Evolutionary conservation across 257 asterid genomes (phyloP), one percentile per base, ranked within the genome.

Genomic region (Fraxinus anomala): DNA sequence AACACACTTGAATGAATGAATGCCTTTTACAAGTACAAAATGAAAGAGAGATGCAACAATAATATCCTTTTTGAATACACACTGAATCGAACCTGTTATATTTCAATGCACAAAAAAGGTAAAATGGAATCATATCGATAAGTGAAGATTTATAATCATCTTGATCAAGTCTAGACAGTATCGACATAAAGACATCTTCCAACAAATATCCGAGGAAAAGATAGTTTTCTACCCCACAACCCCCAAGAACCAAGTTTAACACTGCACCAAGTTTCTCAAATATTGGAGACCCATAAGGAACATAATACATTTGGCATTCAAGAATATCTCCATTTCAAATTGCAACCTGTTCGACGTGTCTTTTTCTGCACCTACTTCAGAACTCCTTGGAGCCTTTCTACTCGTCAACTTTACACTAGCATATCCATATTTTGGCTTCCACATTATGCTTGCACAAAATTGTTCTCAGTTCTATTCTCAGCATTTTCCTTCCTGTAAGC

Each of bases 401-500:
- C 3, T 17, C 34, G 17, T 3, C 17, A 26, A 63, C 36, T 56
- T 56, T 56, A 5, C 12, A 9, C 36, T 26, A 0, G 16, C 6
- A 26, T 24, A 11, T 63, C 31, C 65, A 19, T 54, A 54, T 23
- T 26, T 72, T 13, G 66, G 12, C 42, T 3, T 33, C 36, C 63
- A 73, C 56, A 13, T 75, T 79, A 61, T 78, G 75, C 81, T 56
- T 70, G 78, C 67, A 70, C 72, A 71, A 76, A 70, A 37, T 70
- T 74, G 67, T 33, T 67, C 54, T 70, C 80, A 44, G 70, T 84
- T 70, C 73, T 77, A 10, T 79, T 78, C 65, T 70, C 79, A 23
- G 81, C 84, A 76, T 68, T 70, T 82, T 82, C 89, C 72, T 82
- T 79, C 80, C 89, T 80, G 77, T 80, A 81, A 24, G 84, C 89